Evolutionary conservation across 169 alveolate genomes (phyloP), one percentile per base, ranked within the genome.

Genomic region (Miamiensis avidus): DNA sequence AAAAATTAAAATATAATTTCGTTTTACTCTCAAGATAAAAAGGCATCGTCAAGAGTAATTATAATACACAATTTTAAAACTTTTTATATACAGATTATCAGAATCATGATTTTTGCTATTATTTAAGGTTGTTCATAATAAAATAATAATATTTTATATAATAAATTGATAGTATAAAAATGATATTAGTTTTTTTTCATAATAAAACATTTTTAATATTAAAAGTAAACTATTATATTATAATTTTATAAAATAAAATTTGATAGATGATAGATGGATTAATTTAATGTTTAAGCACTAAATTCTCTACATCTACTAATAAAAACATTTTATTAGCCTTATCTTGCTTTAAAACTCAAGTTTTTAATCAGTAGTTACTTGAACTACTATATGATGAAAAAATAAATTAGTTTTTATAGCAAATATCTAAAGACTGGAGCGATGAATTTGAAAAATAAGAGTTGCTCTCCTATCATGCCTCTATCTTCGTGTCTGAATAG

Each of bases 331-430:
- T 77, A 20, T 33, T n/a, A 31, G 28, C 72, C 25, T 69, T 77
- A 28, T 28, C 74, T n/a, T 77, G 26, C 26, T 77, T 77, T 30
- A 77, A 64, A 27, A 77, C 29, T n/a, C 33, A 33, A 26, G 28
- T 32, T 15, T 77, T 77, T 27, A 30, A 77, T 33, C 27, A 77
- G 20, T 30, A 31, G 0, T 32, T 77, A 0, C 33, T 77, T 28
- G 82, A 77, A 77, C 31, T 72, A 0, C 29, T 65, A 20, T 77
- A 77, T 34, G 82, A 77, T 34, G 82, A 77, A 31, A 77, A 77
- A 33, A 77, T 77, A 15, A 77, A 77, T 27, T 26, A 77, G 11
- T 77, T 77, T 30, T 34, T 77, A 0, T 31, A 30, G 34, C 29
- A 16, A 31, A 72, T 77, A 27, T 30, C 65, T 20, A 77, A n/a